Conservation (phyloP, 192 early-diverging fungal species). For the Mycoemilia scoparia region DNA sequence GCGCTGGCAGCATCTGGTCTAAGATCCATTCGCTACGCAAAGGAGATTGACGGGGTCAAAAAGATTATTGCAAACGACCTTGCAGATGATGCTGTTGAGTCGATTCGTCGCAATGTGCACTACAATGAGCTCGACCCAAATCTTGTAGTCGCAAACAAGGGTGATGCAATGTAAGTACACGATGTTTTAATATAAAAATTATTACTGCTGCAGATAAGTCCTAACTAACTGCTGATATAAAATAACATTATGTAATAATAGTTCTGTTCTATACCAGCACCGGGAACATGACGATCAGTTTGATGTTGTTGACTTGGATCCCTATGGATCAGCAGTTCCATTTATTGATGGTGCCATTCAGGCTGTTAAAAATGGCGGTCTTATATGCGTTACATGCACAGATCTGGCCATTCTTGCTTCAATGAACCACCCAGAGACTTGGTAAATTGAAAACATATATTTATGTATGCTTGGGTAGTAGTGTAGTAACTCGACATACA, state of each 20-base stretch:
- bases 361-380: slow-evolving; percentile 74
- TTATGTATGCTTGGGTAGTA: neutral
- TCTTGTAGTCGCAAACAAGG: slow-evolving; percentile 59
- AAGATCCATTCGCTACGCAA: slow-evolving; percentile 90
- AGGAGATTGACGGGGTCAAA: slow-evolving; percentile 63
- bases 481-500: neutral
- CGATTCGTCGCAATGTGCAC: slow-evolving; percentile 69
- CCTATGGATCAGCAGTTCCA: slow-evolving; percentile 88
- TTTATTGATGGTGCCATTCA: slow-evolving; percentile 93
- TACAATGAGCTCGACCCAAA: slow-evolving; percentile 60
- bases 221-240: neutral
- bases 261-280: slow-evolving; percentile 49
- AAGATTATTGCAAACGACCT: slow-evolving; percentile 87
- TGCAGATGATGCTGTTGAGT: slow-evolving; percentile 67
- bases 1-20: slow-evolving; percentile 89
- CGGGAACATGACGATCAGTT: slow-evolving; percentile 40
- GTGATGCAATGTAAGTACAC: slow-evolving; percentile 81
- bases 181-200: slow-evolving; percentile 36
- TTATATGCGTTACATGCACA: slow-evolving; percentile 95
- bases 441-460: no score
- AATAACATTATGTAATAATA: slow-evolving; percentile 15
- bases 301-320: slow-evolving; percentile 88
- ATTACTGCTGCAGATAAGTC: neutral
- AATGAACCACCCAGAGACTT: slow-evolving; percentile 67
- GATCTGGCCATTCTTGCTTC: slow-evolving; percentile 90